phyloP scores from a whole-genome alignment of 768 basidiomycete genomes.

The Neoboletus subvelutipes region DNA sequence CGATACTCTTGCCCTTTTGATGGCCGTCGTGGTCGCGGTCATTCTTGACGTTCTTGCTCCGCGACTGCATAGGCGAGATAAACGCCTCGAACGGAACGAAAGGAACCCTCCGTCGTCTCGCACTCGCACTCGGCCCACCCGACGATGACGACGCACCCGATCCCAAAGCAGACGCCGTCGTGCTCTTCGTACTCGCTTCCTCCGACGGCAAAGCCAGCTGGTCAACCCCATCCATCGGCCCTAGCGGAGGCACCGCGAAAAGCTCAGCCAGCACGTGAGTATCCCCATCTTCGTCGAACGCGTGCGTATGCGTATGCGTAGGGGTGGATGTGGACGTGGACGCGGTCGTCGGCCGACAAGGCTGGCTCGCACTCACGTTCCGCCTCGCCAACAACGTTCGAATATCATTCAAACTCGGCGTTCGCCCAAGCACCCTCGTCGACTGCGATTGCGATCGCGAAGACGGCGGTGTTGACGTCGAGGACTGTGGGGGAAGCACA shows the following conservation, averaged over 20 bases:
- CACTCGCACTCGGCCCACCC: neutral
- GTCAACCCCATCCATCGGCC: neutral
- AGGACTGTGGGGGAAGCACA: too few relatives aligned
- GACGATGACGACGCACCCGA: neutral
- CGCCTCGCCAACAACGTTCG: conserved; percentile 18
- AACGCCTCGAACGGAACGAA: conserved; percentile 20
- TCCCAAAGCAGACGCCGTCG: neutral
- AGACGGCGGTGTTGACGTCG: neutral
- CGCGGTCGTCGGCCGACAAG: neutral
- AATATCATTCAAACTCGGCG: conserved; percentile 18
- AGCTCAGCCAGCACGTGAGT: neutral
- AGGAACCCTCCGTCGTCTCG: neutral
- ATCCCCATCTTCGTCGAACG: neutral
- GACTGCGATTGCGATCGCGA: neutral
- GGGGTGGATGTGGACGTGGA: neutral
- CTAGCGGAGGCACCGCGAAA: neutral
- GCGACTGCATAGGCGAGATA: conserved; percentile 18
- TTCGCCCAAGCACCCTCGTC: neutral
- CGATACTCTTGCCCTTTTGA: neutral
- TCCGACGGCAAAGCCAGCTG: neutral
- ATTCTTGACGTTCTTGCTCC: neutral
- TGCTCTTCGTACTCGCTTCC: neutral
- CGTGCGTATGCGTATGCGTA: neutral
- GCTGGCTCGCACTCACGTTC: neutral
- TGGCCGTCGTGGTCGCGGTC: neutral